These are phyloP conservation scores for Suhomyces pyralidae DNA, from an alignment of 805 yeast species.

Conservation along the genomic window DNA sequence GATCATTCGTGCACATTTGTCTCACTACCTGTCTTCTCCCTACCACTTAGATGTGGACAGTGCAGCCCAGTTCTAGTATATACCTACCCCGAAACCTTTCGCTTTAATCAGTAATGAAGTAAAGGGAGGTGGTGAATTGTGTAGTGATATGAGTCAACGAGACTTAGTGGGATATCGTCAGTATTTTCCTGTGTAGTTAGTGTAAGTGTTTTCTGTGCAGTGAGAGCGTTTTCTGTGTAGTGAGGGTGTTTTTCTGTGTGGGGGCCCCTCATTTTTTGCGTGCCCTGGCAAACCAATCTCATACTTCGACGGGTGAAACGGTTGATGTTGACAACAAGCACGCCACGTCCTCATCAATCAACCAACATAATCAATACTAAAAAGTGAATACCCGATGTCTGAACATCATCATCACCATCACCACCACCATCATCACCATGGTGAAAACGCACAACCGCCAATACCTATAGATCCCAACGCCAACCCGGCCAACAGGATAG, in stretches of 20 bases:
- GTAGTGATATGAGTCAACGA: no score
- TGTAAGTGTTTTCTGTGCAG: no score
- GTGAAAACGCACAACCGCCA: constrained; percentile 1
- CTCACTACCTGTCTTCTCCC: no score
- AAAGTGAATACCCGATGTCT: neutral
- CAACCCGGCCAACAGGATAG: constrained; percentile 56
- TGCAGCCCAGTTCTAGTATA: no score
- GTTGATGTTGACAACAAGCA: neutral
- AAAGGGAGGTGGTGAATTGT: no score
- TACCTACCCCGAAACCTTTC: no score
- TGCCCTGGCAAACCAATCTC: neutral
- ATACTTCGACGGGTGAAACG: neutral
- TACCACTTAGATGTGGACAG: no score
- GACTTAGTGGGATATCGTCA: no score
- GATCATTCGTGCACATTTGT: no score
- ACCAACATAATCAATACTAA: neutral
- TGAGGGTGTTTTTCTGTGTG: neutral
- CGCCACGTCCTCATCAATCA: neutral
- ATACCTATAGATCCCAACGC: constrained; percentile 14
- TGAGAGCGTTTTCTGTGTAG: no score
- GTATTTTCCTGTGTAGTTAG: neutral
- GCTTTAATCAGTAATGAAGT: no score
- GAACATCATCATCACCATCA: constrained; percentile 17
- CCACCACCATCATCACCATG: constrained; percentile 17
- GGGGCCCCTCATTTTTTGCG: neutral